These are phyloP conservation scores for Brassica cretica DNA, from an alignment of 345 rosid genomes.

Conservation along the genomic window DNA sequence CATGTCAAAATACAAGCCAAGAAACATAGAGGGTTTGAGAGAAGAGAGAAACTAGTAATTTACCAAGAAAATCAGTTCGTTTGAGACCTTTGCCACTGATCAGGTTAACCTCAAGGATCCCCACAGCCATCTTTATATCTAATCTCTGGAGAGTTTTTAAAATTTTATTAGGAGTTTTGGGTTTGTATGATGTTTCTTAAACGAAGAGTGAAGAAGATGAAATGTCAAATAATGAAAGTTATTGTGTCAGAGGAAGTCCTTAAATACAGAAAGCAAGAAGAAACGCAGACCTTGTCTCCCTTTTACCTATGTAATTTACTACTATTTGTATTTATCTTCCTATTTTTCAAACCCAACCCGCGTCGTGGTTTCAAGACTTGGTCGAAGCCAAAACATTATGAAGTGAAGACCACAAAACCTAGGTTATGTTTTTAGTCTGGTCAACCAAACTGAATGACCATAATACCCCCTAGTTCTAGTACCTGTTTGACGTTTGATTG, in stretches of 20 bases:
- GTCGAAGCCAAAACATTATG: not conserved
- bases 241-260: not conserved
- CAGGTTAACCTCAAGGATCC: slow-evolving; percentile 68
- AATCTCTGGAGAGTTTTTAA: not conserved
- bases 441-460: slow-evolving; percentile 7
- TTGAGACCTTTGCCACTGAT: slow-evolving; percentile 69
- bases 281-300: slow-evolving; percentile 15
- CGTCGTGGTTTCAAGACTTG: slow-evolving; percentile 16
- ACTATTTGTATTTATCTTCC: not conserved
- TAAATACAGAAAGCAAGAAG: slow-evolving; percentile 25
- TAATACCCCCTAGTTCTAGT: not conserved
- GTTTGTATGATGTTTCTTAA: not conserved
- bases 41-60: not conserved
- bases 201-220: not conserved
- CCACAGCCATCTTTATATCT: slow-evolving; percentile 52
- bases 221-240: not conserved
- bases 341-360: slow-evolving; percentile 18
- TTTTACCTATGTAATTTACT: not conserved
- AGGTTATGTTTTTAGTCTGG: not conserved
- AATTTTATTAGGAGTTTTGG: not conserved
- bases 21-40: slow-evolving; percentile 6
- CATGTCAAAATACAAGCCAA: not conserved
- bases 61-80: slow-evolving; percentile 65
- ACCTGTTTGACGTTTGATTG: not conserved
- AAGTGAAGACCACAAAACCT: not conserved